These are phyloP conservation scores for Boletus sp. DNA, from an alignment of 768 basidiomycete genomes.

Conservation along the genomic window DNA sequence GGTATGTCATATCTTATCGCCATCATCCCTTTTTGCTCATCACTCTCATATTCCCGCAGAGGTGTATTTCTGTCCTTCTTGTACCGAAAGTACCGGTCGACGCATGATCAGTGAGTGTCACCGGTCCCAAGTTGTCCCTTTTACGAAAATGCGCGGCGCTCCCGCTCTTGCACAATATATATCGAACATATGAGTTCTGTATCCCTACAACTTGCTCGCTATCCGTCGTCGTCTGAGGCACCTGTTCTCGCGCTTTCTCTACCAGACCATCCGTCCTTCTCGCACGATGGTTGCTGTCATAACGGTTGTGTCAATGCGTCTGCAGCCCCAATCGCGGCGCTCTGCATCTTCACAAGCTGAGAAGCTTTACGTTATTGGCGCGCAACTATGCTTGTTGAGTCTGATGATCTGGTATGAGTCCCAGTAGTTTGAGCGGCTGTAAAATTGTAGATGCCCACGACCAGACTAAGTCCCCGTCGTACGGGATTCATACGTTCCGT, in stretches of 20 bases:
- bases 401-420: constrained; percentile 36
- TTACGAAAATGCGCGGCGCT: constrained; percentile 28
- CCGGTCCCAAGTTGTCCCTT: constrained; percentile 28
- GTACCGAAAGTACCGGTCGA: constrained; percentile 60
- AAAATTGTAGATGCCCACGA: constrained; percentile 23
- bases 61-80: constrained; percentile 55
- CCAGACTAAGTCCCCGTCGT: constrained; percentile 17
- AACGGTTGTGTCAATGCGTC: constrained; percentile 33
- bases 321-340: constrained; percentile 17
- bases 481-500: constrained; percentile 1
- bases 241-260: constrained; percentile 29
- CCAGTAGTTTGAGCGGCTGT: constrained; percentile 31
- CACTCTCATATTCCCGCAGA: constrained; percentile 46
- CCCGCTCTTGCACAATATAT: constrained; percentile 32
- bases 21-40: constrained; percentile 12
- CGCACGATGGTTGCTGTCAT: constrained; percentile 32
- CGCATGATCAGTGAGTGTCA: constrained; percentile 77
- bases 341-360: constrained; percentile 33
- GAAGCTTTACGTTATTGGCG: constrained; percentile 36
- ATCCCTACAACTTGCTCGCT: constrained; percentile 36
- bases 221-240: constrained; percentile 34
- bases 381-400: constrained; percentile 37
- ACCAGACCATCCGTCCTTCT: constrained; percentile 33
- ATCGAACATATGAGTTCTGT: constrained; percentile 38
- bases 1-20: constrained; percentile 48